Evolutionary conservation across 768 basidiomycete species (phyloP), one percentile per base, ranked within the genome.

Genomic region (Phanerodontia chrysosporium): DNA sequence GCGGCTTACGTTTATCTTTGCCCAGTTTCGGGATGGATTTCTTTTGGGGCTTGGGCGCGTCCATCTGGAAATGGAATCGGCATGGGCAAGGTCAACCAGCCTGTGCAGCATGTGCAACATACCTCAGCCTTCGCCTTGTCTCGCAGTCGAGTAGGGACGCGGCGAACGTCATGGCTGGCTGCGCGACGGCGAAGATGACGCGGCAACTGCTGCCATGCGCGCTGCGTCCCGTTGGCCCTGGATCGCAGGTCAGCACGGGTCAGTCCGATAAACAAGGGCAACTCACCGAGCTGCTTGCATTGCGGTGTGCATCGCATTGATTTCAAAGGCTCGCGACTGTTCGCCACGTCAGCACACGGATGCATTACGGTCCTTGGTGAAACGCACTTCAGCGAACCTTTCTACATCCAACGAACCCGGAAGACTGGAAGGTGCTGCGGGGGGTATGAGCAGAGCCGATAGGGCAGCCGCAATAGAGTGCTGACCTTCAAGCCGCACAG

Each of bases 121-220:
- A 93, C 95, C 81, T 98, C 96, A 28, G 85, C 79, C 21, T 79
- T 79, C 3, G 96, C 95, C 69, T 89, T 90, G 48, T 83, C 84
- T 55, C 95, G 81, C 29, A 98, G 76, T 18, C 90, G 81, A n/a
- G 82, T 70, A 1, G 96, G 96, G 29, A 99, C 92, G 12, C 95
- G 85, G 3, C 93, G 86, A 24, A 94, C 86, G 71, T 98, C 90
- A 71, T 98, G 96, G 67, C 92, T 95, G 2, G 97, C 96, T 12
- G 96, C 96, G 67, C 96, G 80, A 46, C 96, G 81, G 28, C 97
- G 83, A 24, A 99, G 80, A 72, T 95, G 92, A 18, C 96, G 83
- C 12, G 96, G 96, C 7, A 98, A 81, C 10, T 89, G 86, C 72
- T 99, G 96, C 86, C 95, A 99, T 4, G 86, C 90, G 59, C 95